phyloP scores from a whole-genome alignment of 176 grass and related monocot species.

The Eleusine indica region DNA sequence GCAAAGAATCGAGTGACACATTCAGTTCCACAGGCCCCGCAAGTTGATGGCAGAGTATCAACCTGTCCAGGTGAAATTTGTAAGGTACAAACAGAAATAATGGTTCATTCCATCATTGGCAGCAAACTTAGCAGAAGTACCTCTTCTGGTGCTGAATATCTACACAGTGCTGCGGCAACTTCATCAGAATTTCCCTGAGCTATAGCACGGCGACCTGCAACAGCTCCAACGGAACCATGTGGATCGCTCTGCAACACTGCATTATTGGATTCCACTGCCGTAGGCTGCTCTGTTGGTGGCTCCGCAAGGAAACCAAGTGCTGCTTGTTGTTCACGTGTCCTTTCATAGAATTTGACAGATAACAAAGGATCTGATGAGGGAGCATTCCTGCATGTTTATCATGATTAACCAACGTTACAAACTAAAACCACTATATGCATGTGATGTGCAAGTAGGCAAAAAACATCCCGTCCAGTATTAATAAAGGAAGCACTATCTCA shows the following conservation, averaged over 20 bases:
- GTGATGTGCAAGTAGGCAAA: not conserved
- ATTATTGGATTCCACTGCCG: conserved; percentile 41
- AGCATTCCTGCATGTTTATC: conserved; percentile 52
- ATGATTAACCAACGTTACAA: not conserved
- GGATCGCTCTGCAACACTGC: conserved; percentile 40
- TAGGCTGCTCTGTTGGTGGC: conserved; percentile 49
- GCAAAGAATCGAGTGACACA: conserved; percentile 80
- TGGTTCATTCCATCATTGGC: not conserved
- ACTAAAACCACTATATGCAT: not conserved
- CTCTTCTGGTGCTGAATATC: conserved; percentile 93
- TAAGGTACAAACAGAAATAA: not conserved
- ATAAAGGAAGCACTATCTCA: not conserved
- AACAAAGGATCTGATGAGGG: conserved; percentile 79
- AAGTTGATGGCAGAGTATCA: conserved; percentile 83
- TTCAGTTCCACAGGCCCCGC: conserved; percentile 73
- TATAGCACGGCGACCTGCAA: conserved; percentile 85
- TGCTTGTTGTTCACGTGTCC: conserved; percentile 75
- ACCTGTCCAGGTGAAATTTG: conserved; percentile 65
- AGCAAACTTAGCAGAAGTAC: conserved; percentile 45
- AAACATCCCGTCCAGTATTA: not conserved
- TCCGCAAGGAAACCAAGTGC: conserved; percentile 92
- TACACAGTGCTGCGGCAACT: conserved; percentile 75
- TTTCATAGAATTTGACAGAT: conserved; percentile 79
- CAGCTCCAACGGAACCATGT: conserved; percentile 87
- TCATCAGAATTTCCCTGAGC: conserved; percentile 87